Percentiles rank a stretch among this genome's conserved stretches.
These are phyloP conservation scores for Protomyces inundatus DNA, from an alignment of 1,139 yeast species.

Conservation along the genomic window DNA sequence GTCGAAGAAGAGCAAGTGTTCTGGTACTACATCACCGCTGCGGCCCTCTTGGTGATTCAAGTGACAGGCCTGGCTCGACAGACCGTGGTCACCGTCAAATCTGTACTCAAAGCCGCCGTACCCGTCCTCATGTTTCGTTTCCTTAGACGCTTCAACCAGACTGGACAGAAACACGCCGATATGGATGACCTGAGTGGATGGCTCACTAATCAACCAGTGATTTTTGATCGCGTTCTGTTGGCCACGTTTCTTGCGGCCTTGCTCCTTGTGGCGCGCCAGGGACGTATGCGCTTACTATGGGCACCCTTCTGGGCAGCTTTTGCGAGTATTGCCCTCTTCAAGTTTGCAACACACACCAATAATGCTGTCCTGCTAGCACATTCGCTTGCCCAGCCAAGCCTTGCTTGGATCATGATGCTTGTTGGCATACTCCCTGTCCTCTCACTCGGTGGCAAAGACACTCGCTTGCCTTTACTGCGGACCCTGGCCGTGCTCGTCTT, in stretches of 20 bases:
- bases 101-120: neutral
- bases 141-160: constrained; percentile 79
- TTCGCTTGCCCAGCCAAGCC: neutral
- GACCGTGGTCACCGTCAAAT: neutral
- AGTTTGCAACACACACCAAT: neutral
- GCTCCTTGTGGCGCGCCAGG: neutral
- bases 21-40: constrained; percentile 60
- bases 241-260: constrained; percentile 26
- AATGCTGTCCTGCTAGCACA: neutral
- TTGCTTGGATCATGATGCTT: neutral
- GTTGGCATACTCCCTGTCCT: neutral
- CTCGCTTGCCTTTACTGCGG: constrained; percentile 32
- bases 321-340: neutral
- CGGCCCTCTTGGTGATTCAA: neutral
- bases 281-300: neutral
- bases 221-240: constrained; percentile 50
- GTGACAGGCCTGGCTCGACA: neutral
- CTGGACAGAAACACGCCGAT: constrained; percentile 75
- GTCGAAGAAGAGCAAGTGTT: constrained; percentile 97
- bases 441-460: constrained; percentile 27
- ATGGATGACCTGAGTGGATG: constrained; percentile 46
- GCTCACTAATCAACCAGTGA: constrained; percentile 34
- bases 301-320: neutral
- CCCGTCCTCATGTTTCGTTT: constrained; percentile 47
- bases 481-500: constrained; percentile 49